Evolutionary conservation across 345 rosid genomes (phyloP), one percentile per base, ranked within the genome.

Genomic region (Xanthoceras sorbifolium): DNA sequence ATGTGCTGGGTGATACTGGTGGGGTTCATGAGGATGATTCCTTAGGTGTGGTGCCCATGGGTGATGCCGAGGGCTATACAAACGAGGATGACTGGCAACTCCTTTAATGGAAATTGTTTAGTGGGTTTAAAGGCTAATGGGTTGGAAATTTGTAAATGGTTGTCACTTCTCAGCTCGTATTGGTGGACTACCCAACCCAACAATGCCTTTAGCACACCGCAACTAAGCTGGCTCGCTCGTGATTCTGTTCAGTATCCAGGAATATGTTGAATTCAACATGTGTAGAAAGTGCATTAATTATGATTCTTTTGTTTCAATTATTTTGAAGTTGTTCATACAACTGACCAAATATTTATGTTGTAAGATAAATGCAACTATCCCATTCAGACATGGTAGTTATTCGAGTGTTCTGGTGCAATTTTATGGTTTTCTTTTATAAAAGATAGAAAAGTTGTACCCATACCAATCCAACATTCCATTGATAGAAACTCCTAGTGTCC

Each of bases 81-180:
- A 74, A 78, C 6, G 94, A 84, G 80, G 94, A 89, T 76, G 94
- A 87, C 11, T 91, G 94, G 94, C 94, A 89, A 75, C 77, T 91
- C 10, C 88, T 91, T 64, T 91, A 78, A 85, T 44, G 44, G 67
- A 72, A 44, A 71, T 52, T 48, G 25, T 38, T 60, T 20, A 22
- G 12, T 4, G 14, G 9, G n/a, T 63, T 12, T 3, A 3, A 28
- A 44, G 22, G 8, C 26, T 40, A 9, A 55, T 55, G 4, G 52
- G 3, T 38, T 46, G 29, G 70, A 31, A 32, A 50, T 1, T 48
- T 64, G 71, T 52, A 22, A 59, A 23, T 9, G 25, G 20, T 25
- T 64, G 25, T 48, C 61, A 7, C 63, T 31, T 25, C 23, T 52
- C 59, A 28, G 32, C 40, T 63, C 46, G 28, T 46, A 46, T 46